These are phyloP conservation scores for Colletotrichum aenigma DNA, from an alignment of 2,329 filamentous ascomycete species.

Conservation along the genomic window DNA sequence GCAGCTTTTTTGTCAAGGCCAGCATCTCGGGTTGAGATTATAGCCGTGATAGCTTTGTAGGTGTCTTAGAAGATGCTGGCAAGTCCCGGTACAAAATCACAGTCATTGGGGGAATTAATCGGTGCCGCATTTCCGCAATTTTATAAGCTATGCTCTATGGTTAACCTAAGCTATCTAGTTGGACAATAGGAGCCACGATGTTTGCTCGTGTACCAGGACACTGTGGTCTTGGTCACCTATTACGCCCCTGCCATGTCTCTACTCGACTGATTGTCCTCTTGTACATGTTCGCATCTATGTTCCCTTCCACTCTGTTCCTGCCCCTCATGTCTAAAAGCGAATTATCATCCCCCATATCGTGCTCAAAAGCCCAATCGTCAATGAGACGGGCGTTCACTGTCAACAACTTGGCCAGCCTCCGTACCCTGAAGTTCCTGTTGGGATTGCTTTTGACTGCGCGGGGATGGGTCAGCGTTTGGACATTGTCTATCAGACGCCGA, in stretches of 20 bases:
- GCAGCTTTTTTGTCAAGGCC: not conserved
- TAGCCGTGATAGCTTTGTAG: accelerated
- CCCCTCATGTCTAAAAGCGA: not conserved
- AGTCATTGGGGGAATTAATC: not conserved
- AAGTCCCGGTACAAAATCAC: not conserved
- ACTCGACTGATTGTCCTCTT: accelerated
- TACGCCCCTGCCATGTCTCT: not conserved
- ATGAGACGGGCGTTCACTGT: accelerated
- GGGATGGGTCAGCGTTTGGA: accelerated
- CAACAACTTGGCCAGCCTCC: not conserved
- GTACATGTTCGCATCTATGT: not conserved
- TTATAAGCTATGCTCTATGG: not conserved
- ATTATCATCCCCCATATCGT: accelerated
- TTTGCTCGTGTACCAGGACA: not conserved
- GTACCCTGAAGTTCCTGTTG: not conserved
- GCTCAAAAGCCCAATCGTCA: accelerated
- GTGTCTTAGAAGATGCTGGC: not conserved
- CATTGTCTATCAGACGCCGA: accelerated
- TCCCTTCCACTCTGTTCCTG: accelerated
- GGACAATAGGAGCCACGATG: not conserved
- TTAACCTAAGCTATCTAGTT: accelerated
- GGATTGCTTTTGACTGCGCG: not conserved
- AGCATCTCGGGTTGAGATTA: not conserved
- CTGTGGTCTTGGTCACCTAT: not conserved
- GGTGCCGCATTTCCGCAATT: accelerated